These are phyloP conservation scores for Cutaneotrichosporon daszewskae DNA, from an alignment of 1,284 basidiomycete genomes.

Conservation along the genomic window DNA sequence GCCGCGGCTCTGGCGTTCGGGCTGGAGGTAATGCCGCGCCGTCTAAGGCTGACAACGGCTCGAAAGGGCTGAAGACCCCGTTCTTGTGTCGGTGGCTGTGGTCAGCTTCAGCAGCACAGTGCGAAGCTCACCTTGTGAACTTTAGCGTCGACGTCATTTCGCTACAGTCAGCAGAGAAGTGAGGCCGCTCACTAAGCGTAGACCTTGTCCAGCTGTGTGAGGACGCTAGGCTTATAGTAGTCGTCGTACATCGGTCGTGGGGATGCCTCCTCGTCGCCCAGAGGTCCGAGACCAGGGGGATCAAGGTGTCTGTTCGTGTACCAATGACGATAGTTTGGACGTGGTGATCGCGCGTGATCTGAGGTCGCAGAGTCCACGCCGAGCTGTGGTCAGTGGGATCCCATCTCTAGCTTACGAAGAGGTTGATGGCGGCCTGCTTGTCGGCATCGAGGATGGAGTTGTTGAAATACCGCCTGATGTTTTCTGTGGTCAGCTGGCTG, in stretches of 20 bases:
- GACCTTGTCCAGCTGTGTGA: constrained; percentile 57
- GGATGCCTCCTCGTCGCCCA: constrained; percentile 24
- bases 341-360: background rate
- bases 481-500: constrained; percentile 52
- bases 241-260: constrained; percentile 73
- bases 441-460: constrained; percentile 94
- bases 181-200: constrained; percentile 44
- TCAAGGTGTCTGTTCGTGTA: constrained; percentile 66
- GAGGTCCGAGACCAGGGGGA: constrained; percentile 46
- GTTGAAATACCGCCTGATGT: constrained; percentile 90
- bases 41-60: constrained; percentile 9
- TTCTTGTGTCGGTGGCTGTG: constrained; percentile 33
- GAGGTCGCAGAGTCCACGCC: constrained; percentile 56
- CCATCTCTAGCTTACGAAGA: constrained; percentile 57
- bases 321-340: constrained; percentile 60
- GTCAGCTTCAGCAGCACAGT: constrained; percentile 14
- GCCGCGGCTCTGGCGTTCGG: constrained; percentile 12
- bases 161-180: constrained; percentile 1
- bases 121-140: constrained; percentile 27
- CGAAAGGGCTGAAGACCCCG: constrained; percentile 39
- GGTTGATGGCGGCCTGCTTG: constrained; percentile 95
- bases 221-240: constrained; percentile 73
- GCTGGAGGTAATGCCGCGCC: background rate
- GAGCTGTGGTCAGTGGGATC: constrained; percentile 48
- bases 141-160: constrained; percentile 19